These are phyloP conservation scores for Solanum ossicruentum DNA, from an alignment of 257 asterid genomes.

Conservation along the genomic window DNA sequence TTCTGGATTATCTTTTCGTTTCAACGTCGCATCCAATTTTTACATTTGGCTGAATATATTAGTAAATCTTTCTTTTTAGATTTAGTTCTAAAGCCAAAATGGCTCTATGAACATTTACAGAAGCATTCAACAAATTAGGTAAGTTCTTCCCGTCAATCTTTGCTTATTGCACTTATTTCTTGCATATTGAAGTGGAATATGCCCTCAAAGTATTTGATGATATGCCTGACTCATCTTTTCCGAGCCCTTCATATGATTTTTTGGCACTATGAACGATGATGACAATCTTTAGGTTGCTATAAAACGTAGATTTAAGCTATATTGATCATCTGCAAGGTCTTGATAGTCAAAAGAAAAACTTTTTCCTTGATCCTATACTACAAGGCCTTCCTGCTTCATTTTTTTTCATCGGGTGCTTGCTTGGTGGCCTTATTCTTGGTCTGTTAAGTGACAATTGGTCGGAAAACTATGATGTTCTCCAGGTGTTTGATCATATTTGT, in stretches of 20 bases:
- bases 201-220: background rate
- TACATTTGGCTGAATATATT: too few relatives aligned
- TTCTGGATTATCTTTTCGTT: too few relatives aligned
- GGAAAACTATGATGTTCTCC: conserved; percentile 25
- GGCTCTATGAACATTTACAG: too few relatives aligned
- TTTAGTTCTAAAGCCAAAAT: too few relatives aligned
- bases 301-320: too few relatives aligned
- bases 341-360: too few relatives aligned
- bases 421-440: conserved; percentile 31
- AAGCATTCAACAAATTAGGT: background rate
- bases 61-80: too few relatives aligned
- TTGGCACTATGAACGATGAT: too few relatives aligned
- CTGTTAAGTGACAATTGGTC: conserved; percentile 30
- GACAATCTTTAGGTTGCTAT: too few relatives aligned
- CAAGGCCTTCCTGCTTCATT: conserved; percentile 39
- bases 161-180: background rate
- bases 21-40: too few relatives aligned
- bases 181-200: background rate
- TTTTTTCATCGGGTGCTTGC: conserved; percentile 32
- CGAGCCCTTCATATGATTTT: background rate
- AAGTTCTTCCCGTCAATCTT: background rate
- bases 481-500: conserved; percentile 28
- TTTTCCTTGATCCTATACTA: background rate
- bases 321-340: too few relatives aligned
- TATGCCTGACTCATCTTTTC: background rate